A percentile compares a stretch with the other conserved stretches of the same genome.
Evolutionary conservation across 805 yeast species (phyloP).

Genomic region (Limtongia smithiae): DNA sequence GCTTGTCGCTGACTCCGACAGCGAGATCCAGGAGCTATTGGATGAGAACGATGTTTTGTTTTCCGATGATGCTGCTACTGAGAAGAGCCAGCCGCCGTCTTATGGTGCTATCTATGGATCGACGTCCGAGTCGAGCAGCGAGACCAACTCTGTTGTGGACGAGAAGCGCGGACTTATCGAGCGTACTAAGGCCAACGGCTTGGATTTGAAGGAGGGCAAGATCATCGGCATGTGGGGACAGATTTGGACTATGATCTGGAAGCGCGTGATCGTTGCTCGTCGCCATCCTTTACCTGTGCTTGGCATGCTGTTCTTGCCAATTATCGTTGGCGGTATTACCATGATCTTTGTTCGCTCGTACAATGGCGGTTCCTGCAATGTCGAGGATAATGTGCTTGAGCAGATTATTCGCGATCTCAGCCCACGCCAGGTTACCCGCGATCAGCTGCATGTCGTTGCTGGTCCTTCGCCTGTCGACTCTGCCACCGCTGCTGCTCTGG

Average conservation of each 20-base stretch:
- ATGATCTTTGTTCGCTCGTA: conserved; percentile 26
- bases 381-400: conserved; percentile 27
- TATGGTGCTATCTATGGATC: conserved; percentile 16
- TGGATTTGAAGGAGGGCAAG: conserved; percentile 26
- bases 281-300: conserved; percentile 35
- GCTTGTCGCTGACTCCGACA: conserved; percentile 33
- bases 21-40: conserved; percentile 21
- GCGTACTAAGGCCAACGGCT: conserved; percentile 4
- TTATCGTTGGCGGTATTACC: conserved; percentile 34
- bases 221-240: conserved; percentile 30
- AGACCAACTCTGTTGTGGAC: too few relatives aligned
- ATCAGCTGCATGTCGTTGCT: conserved; percentile 15
- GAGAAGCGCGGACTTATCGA: conserved; percentile 14
- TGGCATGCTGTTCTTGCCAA: conserved; percentile 34
- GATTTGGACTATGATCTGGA: conserved; percentile 35
- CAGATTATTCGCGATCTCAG: conserved; percentile 23
- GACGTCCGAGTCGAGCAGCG: conserved; percentile 5
- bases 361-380: conserved; percentile 24
- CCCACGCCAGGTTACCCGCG: conserved; percentile 8
- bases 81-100: conserved; percentile 8
- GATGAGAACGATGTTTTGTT: conserved; percentile 22
- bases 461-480: conserved; percentile 28
- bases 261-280: conserved; percentile 33
- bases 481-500: conserved; percentile 20
- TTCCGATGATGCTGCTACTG: conserved; percentile 24